Evolutionary conservation across 2,329 filamentous ascomycete genomes (phyloP), one percentile per base, ranked within the genome.

Genomic region (Ceratocystis colombiana): DNA sequence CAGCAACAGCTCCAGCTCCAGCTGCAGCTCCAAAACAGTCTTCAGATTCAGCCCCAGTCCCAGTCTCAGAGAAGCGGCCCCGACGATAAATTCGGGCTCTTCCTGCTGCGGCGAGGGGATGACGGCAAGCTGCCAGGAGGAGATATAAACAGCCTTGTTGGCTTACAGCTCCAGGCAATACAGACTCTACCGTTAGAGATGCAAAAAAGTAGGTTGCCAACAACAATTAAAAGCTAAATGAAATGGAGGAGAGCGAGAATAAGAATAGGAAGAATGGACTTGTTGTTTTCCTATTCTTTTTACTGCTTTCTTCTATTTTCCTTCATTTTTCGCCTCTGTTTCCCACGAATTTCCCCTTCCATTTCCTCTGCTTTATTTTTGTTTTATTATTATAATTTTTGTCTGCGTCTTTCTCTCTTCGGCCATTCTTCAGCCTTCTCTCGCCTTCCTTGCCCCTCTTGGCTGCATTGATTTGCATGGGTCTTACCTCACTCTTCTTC

Each of bases 121-220:
- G 37, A 17, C 22, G 22, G 15, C 53, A 28, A 28, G 8, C 53
- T 57, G 25, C 25, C 37, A 15, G 37, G 37, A 41, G 37, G 37
- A 41, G 37, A 41, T 41, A 41, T 41, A 12, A 41, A 41, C 37
- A 41, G 37, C 37, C 37, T 41, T 15, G 37, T 41, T n/a, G 10
- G 61, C 61, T 64, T 48, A 22, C 50, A 63, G 22, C n/a, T 66
- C 37, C 59, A 66, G 17, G 22, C 65, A 3, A 59, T 66, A 7
- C 46, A 46, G n/a, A 30, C 50, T 8, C 45, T 66, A 8, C 61
- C 65, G n/a, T 17, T 66, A 12, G 61, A 63, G 12, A n/a, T 45
- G 15, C 61, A 66, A 64, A 50, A 64, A 57, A 66, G 65, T 66
- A 33, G 41, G 65, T 66, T 41, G 37, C 37, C 10, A 37, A 4